Conservation (phyloP, 106 monocot species). For the Platanthera guangdongensis region DNA sequence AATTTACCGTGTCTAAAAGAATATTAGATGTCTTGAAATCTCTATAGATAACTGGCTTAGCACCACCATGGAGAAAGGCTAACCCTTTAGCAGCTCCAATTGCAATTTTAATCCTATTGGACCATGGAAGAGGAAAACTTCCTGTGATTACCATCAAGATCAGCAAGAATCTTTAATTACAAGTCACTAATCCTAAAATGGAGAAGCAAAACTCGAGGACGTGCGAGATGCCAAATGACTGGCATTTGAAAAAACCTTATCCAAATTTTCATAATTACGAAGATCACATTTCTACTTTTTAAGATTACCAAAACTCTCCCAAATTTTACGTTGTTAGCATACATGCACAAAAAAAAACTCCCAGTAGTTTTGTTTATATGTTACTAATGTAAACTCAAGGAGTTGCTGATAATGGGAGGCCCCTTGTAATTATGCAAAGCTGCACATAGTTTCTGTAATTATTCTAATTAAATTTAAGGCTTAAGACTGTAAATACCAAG, state of each 20-base stretch:
- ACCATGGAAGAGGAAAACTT: constrained; percentile 83
- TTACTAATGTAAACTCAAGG: too few relatives aligned
- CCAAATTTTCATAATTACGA: too few relatives aligned
- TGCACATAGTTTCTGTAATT: too few relatives aligned
- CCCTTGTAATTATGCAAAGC: too few relatives aligned
- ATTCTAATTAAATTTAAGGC: too few relatives aligned
- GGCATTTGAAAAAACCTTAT: neutral
- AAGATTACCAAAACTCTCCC: too few relatives aligned
- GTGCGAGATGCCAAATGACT: neutral
- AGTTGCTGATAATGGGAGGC: too few relatives aligned
- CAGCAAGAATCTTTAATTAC: neutral
- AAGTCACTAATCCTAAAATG: neutral
- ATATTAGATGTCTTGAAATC: constrained; percentile 90
- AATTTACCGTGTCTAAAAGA: constrained; percentile 63
- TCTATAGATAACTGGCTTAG: constrained; percentile 79
- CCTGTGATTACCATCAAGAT: constrained; percentile 34
- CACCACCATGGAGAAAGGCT: constrained; percentile 79
- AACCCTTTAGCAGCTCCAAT: constrained; percentile 83
- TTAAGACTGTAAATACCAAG: too few relatives aligned
- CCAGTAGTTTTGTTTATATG: too few relatives aligned
- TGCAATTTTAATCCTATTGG: constrained; percentile 77
- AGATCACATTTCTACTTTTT: too few relatives aligned
- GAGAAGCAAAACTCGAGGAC: neutral
- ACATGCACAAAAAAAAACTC: too few relatives aligned
- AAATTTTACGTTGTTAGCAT: too few relatives aligned